A percentile compares a stretch with the other conserved stretches of the same genome.
These are phyloP conservation scores for Phaeosphaeria sp. DNA, from an alignment of 2,329 filamentous ascomycete genomes.

Conservation along the genomic window DNA sequence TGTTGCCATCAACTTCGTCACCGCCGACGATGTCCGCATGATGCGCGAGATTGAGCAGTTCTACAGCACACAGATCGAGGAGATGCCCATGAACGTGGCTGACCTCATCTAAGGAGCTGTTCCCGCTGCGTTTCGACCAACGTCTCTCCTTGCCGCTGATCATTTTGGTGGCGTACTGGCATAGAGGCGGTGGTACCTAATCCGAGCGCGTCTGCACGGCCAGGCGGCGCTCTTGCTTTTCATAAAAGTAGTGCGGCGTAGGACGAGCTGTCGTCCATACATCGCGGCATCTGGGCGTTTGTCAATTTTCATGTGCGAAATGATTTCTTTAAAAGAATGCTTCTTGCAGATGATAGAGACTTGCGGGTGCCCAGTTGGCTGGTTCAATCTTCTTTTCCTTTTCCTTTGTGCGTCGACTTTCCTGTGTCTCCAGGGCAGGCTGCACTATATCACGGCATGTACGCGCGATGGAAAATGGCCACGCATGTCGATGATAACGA, in stretches of 20 bases:
- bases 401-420: conserved; percentile 37
- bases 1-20: conserved; percentile 99
- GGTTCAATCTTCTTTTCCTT: conserved; percentile 43
- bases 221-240: conserved; percentile 36
- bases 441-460: conserved; percentile 46
- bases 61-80: conserved; percentile 99
- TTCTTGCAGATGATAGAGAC: conserved; percentile 46
- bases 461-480: conserved; percentile 41
- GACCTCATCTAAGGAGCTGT: conserved; percentile 52
- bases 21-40: conserved; percentile 98
- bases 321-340: conserved; percentile 47
- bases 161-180: conserved; percentile 31
- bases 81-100: conserved; percentile 97
- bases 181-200: conserved; percentile 40
- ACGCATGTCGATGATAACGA: conserved; percentile 46
- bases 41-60: conserved; percentile 99
- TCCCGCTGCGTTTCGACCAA: conserved; percentile 31
- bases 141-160: conserved; percentile 32
- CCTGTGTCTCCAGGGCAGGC: conserved; percentile 39
- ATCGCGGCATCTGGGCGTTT: conserved; percentile 52
- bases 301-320: conserved; percentile 48
- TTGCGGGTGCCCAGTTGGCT: conserved; percentile 37
- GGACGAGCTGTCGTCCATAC: conserved; percentile 40
- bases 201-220: conserved; percentile 41
- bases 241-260: conserved; percentile 45